Base-by-base conservation (phyloP, 805 yeast genomes). In the Cyberlindnera xishuangbannaensis region DNA sequence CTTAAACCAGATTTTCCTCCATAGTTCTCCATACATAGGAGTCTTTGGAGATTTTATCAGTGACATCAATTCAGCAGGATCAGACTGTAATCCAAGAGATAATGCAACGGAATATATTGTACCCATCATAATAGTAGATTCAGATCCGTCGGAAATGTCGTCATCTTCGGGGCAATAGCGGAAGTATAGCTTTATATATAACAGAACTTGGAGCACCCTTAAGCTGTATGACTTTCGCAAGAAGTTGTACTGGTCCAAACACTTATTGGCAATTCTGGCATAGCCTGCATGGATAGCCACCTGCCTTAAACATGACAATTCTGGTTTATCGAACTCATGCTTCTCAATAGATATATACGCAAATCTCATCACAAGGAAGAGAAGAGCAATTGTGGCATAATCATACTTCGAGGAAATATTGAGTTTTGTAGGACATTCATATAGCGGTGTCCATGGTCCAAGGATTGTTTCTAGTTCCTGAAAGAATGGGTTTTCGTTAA, bases 51-150 rank as follows among this genome's bases (percentile, higher is more conserved):
- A 30, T 2, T 27, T 28, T 10, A 44, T 29, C 20, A 40, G 10
- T 1, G 18, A 16, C 6, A 36, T 24, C 18, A 51, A 59, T 3
- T 43, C 41, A 3, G 51, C 56, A 0, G 82, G 80, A 36, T 77
- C 83, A 28, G 79, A 58, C 47, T 77, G 70, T 22, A 77, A 44
- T 0, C 83, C 84, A 21, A 75, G 51, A 2, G 73, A 59, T 16
- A 64, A 56, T 0, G 74, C 80, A 67, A 71, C 68, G 33, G 73
- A 74, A n/a, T 73, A 51, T 14, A 75, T 43, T 39, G 69, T 54
- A 3, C 75, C 73, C 7, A 67, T 55, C 40, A 65, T 64, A 5
- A 71, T 64, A 30, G 64, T 69, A 0, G 71, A 55, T 33, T 67
- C 74, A 7, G 72, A 71, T 25, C 67, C 69, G 37, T 69, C 77